Percentiles rank a stretch among this genome's conserved stretches.
Conservation (phyloP, 2,329 filamentous ascomycete genomes). For the Achaetomium macrosporum region DNA sequence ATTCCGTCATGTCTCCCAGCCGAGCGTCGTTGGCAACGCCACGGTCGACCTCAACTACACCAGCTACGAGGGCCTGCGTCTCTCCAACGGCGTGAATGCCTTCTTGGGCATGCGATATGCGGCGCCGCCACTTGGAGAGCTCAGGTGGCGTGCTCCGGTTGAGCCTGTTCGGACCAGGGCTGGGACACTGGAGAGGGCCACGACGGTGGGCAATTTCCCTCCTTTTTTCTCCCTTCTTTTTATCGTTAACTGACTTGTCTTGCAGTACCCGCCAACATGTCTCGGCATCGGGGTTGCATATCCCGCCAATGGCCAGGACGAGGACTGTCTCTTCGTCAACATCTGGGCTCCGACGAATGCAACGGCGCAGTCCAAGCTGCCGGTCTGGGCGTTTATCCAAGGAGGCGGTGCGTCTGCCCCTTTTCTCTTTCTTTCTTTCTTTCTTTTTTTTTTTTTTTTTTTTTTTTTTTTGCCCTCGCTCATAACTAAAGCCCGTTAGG, state of each 20-base stretch:
- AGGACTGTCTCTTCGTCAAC: constrained; percentile 41
- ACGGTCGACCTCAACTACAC: constrained; percentile 40
- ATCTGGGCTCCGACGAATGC: constrained; percentile 39
- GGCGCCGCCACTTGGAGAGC: constrained; percentile 42
- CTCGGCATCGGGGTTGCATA: constrained; percentile 33
- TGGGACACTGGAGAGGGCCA: constrained; percentile 31
- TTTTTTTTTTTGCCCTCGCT: background rate
- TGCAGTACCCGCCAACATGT: constrained; percentile 42
- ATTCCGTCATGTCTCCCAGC: constrained; percentile 2
- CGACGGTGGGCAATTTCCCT: constrained; percentile 27
- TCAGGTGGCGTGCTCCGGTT: constrained; percentile 46
- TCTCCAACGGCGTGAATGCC: constrained; percentile 37
- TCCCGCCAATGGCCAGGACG: constrained; percentile 27
- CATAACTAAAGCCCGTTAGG: constrained; percentile 25
- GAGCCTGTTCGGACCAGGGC: constrained; percentile 32
- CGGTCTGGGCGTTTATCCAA: constrained; percentile 51
- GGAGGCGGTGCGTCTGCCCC: constrained; percentile 32
- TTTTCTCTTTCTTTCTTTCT: background rate
- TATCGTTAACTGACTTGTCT: background rate
- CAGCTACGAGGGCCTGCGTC: constrained; percentile 36
- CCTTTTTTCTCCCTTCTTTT: too few species aligned
- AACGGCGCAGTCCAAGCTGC: constrained; percentile 38
- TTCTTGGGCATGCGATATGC: constrained; percentile 49
- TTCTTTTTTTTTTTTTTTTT: background rate
- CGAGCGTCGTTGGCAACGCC: background rate